These are phyloP conservation scores for Daldinia bambusicola DNA, from an alignment of 495 filamentous ascomycete genomes.

Conservation along the genomic window DNA sequence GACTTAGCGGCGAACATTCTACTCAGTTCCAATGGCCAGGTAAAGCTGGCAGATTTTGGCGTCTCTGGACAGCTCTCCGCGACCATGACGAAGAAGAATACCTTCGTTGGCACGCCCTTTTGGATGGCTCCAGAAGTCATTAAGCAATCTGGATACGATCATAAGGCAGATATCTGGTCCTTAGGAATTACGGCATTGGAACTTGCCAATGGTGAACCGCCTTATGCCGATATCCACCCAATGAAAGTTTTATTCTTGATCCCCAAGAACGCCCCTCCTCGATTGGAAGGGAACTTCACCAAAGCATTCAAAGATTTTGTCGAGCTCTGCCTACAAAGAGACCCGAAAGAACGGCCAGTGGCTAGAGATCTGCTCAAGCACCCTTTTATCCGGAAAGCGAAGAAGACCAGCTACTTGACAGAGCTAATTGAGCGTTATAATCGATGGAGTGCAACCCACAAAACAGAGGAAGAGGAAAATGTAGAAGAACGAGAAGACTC, in stretches of 20 bases:
- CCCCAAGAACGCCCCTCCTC: conserved; percentile 90
- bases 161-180: conserved; percentile 99
- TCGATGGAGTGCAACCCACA: conserved; percentile 80
- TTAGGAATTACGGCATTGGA: conserved; percentile 98
- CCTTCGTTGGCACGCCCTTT: conserved; percentile 97
- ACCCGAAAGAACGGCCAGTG: conserved; percentile 86
- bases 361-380: conserved; percentile 90
- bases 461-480: conserved; percentile 71
- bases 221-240: conserved; percentile 95
- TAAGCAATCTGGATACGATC: conserved; percentile 96
- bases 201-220: conserved; percentile 90
- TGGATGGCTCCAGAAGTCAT: conserved; percentile 99
- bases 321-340: conserved; percentile 83
- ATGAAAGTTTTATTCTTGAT: conserved; percentile 99
- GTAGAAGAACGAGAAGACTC: conserved; percentile 57
- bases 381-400: conserved; percentile 87
- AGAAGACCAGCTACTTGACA: conserved; percentile 88
- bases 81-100: conserved; percentile 99
- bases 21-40: conserved; percentile 86
- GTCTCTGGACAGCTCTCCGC: conserved; percentile 97
- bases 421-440: conserved; percentile 92
- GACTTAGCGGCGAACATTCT: conserved; percentile 85
- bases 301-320: conserved; percentile 95
- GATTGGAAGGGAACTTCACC: conserved; percentile 85
- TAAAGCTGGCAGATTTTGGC: conserved; percentile 97